phyloP scores from a whole-genome alignment of 345 rosid genomes.

The Passiflora organensis region DNA sequence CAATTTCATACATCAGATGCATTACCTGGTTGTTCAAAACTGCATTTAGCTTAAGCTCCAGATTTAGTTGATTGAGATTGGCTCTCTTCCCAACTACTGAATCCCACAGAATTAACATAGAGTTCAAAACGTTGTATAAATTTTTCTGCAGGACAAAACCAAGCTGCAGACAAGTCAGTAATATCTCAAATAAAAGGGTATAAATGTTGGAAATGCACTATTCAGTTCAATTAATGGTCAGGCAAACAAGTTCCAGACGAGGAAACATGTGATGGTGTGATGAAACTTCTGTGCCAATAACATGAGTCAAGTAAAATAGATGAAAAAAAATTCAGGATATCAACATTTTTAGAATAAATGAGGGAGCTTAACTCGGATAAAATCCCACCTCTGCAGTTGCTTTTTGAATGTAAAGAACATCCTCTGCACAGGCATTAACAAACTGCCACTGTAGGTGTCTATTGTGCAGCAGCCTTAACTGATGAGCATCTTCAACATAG shows the following conservation, averaged over 20 bases:
- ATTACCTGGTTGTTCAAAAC: slow-evolving; percentile 66
- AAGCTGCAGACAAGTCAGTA: too few species aligned
- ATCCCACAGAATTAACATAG: slow-evolving; percentile 57
- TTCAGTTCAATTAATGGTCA: too few species aligned
- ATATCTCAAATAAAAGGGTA: too few species aligned
- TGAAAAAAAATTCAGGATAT: too few species aligned
- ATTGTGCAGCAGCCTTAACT: slow-evolving; percentile 72
- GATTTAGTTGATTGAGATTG: slow-evolving; percentile 58
- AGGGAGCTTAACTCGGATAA: not conserved
- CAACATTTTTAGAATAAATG: too few species aligned
- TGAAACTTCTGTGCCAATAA: too few species aligned
- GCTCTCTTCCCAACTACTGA: slow-evolving; percentile 61
- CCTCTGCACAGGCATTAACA: slow-evolving; percentile 67
- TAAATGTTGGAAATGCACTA: too few species aligned
- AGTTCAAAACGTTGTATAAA: slow-evolving; percentile 61
- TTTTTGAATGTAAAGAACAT: slow-evolving; percentile 63
- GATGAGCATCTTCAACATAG: slow-evolving; percentile 88
- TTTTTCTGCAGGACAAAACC: slow-evolving; percentile 87
- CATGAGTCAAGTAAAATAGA: too few species aligned
- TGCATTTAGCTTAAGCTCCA: slow-evolving; percentile 71
- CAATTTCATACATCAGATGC: too few species aligned
- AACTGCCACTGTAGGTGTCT: slow-evolving; percentile 91
- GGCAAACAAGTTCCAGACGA: too few species aligned
- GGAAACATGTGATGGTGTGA: too few species aligned
- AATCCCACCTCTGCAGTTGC: slow-evolving; percentile 67